Base-by-base conservation (phyloP, 2,329 filamentous ascomycete genomes). In the Pseudopithomyces chartarum region DNA sequence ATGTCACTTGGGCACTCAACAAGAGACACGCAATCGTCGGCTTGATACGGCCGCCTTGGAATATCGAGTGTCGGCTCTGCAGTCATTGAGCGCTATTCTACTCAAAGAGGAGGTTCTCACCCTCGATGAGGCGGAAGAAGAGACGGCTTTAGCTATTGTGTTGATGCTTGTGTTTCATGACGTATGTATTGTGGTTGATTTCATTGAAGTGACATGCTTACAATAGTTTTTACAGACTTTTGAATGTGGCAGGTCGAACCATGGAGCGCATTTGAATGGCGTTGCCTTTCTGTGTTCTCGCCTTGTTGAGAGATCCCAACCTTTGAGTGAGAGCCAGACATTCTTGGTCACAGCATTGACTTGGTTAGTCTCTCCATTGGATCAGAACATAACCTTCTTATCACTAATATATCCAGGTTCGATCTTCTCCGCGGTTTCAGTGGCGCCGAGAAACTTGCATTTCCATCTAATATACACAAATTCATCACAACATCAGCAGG, bases 361-460 rank as follows among this genome's bases (percentile, higher is more conserved):
- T 12, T 62, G 57, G 56, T 57, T 22, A 26, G 55, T 43, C 10
- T 6, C 11, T 48, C 39, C 4, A 19, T 17, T 11, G 6, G n/a
- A 26, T 20, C 11, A 15, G 10, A 42, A 4, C n/a, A 32, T 5
- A n/a, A 4, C 6, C 15, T 13, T 3, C 20, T 2, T 33, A 12
- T 13, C n/a, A 8, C 23, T 42, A 17, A 48, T 20, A 42, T 17
- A 26, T 22, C 20, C 23, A 56, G 54, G 58, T 50, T 62, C 17
- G 60, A 62, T 36, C 49, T 57, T 17, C 51, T 58, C 1, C 60
- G 60, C n/a, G 58, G 60, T 12, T 60, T 58, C 19, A 62, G 60
- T 43, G 60, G 60, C n/a, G 53, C 58, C 1, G 60, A 62, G 36
- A 62, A 62, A 33, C 47, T 62, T 10, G 60, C 58, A 3, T 62